Base-by-base conservation (phyloP, 805 yeast species). In the Kuraishia ogatae region DNA sequence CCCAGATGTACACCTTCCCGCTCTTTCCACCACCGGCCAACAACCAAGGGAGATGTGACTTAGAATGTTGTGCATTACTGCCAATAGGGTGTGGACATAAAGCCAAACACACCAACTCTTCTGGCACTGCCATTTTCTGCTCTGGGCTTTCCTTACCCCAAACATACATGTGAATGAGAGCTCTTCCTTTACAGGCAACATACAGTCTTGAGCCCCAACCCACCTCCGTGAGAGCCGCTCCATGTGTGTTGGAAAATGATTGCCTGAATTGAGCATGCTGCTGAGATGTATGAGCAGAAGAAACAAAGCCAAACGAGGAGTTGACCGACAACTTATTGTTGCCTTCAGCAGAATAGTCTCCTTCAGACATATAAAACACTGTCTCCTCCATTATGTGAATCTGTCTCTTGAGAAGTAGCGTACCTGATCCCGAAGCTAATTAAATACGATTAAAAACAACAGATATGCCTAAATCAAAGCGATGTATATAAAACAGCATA, bases 1-100 rank as follows among this genome's bases (percentile, higher is more conserved):
- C 96, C 98, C 98, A 93, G 1, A 92, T 68, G 64, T 87, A 87
- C 17, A 94, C 59, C 60, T 84, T 80, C 13, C 98, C 98, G n/a
- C 85, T 64, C 56, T 74, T 65, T 54, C 94, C 77, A 57, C 93
- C 91, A 50, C 86, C 96, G 6, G 83, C 85, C 24, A 94, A 68
- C 47, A 88, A 65, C 78, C 87, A 85, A 57, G 39, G 66, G 67
- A n/a, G 69, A 3, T 7, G 10, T 20, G 22, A 8, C 8, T 22
- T 47, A 13, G 49, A 47, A 29, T 19, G 20, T 19, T 29, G 35
- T 8, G 24, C 22, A 10, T 49, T 8, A 50, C 53, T 6, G 23
- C 53, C 60, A 46, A 23, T 58, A 10, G 68, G 68, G 61, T 72
- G 56, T 48, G 71, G 74, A 61, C 71, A 71, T 2, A 81, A 62